Percentiles rank a stretch among this genome's conserved stretches.
Evolutionary conservation across 306 rosid species (phyloP).

Genomic region (Datisca glomerata): DNA sequence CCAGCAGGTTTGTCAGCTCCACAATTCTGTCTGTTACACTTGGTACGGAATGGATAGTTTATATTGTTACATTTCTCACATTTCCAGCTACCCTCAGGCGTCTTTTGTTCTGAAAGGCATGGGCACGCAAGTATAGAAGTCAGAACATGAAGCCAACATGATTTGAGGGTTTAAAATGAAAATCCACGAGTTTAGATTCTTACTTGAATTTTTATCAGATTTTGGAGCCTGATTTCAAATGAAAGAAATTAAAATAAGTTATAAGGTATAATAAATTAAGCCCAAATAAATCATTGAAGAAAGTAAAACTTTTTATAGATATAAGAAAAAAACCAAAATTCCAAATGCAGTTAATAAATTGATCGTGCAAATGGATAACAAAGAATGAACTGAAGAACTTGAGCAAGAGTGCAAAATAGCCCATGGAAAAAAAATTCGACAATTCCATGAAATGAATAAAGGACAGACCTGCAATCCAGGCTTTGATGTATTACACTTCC

Average conservation of each 20-base stretch:
- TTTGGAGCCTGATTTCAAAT: slow-evolving; percentile 43
- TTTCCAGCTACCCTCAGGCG: slow-evolving; percentile 99
- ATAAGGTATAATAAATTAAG: neutral
- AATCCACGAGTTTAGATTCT: too few relatives aligned
- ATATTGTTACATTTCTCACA: slow-evolving; percentile 94
- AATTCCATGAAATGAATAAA: neutral
- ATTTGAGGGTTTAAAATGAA: too few relatives aligned
- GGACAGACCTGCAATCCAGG: slow-evolving; percentile 88
- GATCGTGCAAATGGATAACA: too few relatives aligned
- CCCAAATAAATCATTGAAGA: neutral
- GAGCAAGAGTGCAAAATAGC: neutral
- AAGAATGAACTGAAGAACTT: too few relatives aligned
- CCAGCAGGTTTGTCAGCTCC: slow-evolving; percentile 92
- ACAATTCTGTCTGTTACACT: slow-evolving; percentile 98
- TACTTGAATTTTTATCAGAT: slow-evolving; percentile 78
- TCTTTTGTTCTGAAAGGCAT: slow-evolving; percentile 77
- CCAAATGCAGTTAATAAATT: too few relatives aligned
- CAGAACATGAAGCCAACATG: slow-evolving; percentile 8
- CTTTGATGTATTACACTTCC: slow-evolving; percentile 97
- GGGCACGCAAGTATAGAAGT: neutral
- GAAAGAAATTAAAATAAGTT: neutral
- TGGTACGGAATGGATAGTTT: slow-evolving; percentile 91
- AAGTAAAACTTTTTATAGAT: neutral
- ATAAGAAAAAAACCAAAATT: neutral
- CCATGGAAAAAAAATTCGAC: neutral